A percentile compares a stretch with the other conserved stretches of the same genome.
Evolutionary conservation across 306 rosid genomes (phyloP).

Genomic region (Castanea mollissima): DNA sequence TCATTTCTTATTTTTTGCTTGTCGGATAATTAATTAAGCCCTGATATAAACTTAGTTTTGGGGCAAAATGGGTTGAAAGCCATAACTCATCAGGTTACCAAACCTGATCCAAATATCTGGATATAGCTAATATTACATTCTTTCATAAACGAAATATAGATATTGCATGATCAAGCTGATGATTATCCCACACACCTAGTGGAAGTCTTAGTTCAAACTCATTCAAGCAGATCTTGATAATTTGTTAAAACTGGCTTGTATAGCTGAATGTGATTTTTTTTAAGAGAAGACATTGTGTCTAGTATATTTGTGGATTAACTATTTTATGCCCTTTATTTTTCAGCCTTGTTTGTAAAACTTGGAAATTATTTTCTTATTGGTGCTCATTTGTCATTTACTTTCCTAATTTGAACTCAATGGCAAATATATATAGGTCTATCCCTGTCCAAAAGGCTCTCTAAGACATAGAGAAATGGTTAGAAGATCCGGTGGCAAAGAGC

Average conservation of each 20-base stretch:
- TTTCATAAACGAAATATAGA: background rate
- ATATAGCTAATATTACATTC: background rate
- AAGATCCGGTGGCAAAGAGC: conserved; percentile 78
- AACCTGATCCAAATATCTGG: background rate
- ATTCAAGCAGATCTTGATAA: too few relatives aligned
- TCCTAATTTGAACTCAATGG: conserved; percentile 28
- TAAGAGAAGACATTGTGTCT: background rate
- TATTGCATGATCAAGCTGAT: background rate
- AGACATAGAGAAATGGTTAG: conserved; percentile 81
- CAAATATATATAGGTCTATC: conserved; percentile 63
- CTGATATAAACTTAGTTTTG: background rate
- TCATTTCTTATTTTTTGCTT: conserved; percentile 9
- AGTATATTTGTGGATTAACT: background rate
- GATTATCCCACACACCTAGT: background rate
- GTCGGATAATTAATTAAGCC: background rate
- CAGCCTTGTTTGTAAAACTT: conserved; percentile 5
- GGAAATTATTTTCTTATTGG: conserved; percentile 17
- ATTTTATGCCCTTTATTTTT: background rate
- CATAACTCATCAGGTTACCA: background rate
- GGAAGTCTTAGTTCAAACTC: background rate
- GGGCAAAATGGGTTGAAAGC: background rate
- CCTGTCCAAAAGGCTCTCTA: conserved; percentile 92
- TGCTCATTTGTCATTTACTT: conserved; percentile 3
- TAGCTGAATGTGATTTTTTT: background rate
- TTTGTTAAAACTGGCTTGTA: background rate